Base-by-base conservation (phyloP, 1,139 yeast genomes). In the Saccharomyces hybrid region DNA sequence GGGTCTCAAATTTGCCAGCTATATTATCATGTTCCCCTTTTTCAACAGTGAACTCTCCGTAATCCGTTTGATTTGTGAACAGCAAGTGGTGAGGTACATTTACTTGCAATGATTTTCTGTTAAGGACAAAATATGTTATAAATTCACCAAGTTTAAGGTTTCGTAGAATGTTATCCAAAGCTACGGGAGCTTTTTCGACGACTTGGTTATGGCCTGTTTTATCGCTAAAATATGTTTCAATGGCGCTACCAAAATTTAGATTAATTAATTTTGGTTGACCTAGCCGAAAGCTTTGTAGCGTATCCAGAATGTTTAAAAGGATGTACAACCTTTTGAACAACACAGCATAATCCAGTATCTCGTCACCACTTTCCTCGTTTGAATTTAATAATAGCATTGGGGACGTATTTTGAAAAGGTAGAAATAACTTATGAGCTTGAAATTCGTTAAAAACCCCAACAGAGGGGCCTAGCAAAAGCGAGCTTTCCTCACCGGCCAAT, bases 381-480 rank as follows among this genome's bases (percentile, higher is more conserved):
- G 44, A 16, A 14, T 16, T 20, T 20, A 38, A 38, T 11, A 38
- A 26, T 11, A 26, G 44, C n/a, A 16, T 20, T 13, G 25, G 20
- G 26, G 13, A 46, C 54, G 59, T 60, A 73, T 74, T 57, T 65
- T 71, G 58, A 25, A 51, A 31, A 7, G 56, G 56, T 55, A 72
- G 59, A 34, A 73, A 62, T 13, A 65, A 56, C 47, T 77, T 80
- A 63, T 75, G 70, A 3, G 83, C 71, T 57, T 77, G 77, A 66
- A 80, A 78, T 61, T 83, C 89, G 65, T 81, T 81, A 63, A 84
- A 80, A 9, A 83, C 74, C 1, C 84, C 73, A 9, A 77, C 74
- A 1, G 85, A 72, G 57, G 79, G 69, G 1, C 83, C 76, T 46
- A 84, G 70, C 0, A 84, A 84, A 51, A 79, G 68, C 1, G 84